phyloP scores from a whole-genome alignment of 2,329 filamentous ascomycete genomes.

The Alternaria conjuncta region DNA sequence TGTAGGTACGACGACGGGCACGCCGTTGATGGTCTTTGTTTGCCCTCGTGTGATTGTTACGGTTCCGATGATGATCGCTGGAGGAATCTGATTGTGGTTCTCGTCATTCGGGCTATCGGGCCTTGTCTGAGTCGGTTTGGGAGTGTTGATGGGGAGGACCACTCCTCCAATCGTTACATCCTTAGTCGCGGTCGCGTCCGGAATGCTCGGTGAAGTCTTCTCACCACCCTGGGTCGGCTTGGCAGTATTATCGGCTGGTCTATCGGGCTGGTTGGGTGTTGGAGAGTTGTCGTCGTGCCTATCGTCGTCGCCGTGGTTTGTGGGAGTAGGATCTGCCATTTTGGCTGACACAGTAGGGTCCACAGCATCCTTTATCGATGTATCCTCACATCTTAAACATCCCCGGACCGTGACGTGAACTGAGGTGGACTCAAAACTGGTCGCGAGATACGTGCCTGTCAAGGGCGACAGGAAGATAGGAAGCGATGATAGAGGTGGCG shows the following conservation, averaged over 20 bases:
- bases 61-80: conserved; percentile 32
- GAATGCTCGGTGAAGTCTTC: conserved; percentile 11
- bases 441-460: conserved; percentile 32
- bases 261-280: background rate
- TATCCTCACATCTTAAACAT: conserved; percentile 29
- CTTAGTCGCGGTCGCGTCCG: background rate
- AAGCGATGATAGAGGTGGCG: background rate
- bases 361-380: background rate
- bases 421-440: conserved; percentile 32
- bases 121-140: conserved; percentile 15
- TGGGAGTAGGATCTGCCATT: background rate
- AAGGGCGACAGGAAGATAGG: conserved; percentile 12
- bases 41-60: conserved; percentile 40
- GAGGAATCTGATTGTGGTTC: background rate
- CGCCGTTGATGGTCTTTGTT: conserved; percentile 40
- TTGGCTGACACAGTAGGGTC: background rate
- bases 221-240: conserved; percentile 6
- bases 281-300: background rate
- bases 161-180: conserved; percentile 32
- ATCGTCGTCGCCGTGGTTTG: background rate
- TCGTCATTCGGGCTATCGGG: conserved; percentile 7
- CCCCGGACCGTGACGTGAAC: conserved; percentile 35
- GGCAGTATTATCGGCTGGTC: background rate
- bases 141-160: conserved; percentile 23
- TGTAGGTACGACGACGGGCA: conserved; percentile 35